phyloP scores from a whole-genome alignment of 352 stramenopile genomes.

The Globisporangium cystogenes region DNA sequence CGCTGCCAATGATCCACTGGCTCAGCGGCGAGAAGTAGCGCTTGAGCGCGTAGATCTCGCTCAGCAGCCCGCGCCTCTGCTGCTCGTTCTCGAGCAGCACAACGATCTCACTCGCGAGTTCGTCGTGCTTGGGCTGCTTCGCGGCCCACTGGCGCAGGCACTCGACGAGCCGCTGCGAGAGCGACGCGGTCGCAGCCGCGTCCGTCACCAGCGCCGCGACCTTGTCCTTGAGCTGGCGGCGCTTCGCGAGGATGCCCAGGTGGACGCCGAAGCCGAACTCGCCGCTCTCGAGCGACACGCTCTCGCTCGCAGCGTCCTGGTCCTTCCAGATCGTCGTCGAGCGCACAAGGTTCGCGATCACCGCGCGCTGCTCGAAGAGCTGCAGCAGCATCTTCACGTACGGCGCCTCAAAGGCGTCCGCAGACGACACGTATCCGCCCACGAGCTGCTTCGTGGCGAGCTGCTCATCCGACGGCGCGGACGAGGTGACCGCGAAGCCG shows the following conservation, averaged over 20 bases:
- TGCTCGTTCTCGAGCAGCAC: slow-evolving; percentile 65
- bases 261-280: slow-evolving; percentile 76
- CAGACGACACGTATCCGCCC: slow-evolving; percentile 46
- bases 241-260: slow-evolving; percentile 61
- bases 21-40: slow-evolving; percentile 61
- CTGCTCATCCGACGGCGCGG: slow-evolving; percentile 17
- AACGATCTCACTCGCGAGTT: slow-evolving; percentile 54
- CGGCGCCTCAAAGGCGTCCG: slow-evolving; percentile 56
- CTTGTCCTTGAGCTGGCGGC: slow-evolving; percentile 64
- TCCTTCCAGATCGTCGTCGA: slow-evolving; percentile 66
- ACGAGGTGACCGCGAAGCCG: slow-evolving; percentile 63
- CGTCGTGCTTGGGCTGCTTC: slow-evolving; percentile 51
- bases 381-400: slow-evolving; percentile 81
- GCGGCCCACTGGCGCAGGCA: slow-evolving; percentile 40
- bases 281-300: slow-evolving; percentile 45
- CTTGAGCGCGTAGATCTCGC: slow-evolving; percentile 46
- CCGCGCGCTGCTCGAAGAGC: slow-evolving; percentile 62
- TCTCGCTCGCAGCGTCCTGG: slow-evolving; percentile 26
- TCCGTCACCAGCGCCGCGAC: slow-evolving; percentile 35
- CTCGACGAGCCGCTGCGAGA: slow-evolving; percentile 42
- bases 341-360: slow-evolving; percentile 68
- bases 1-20: slow-evolving; percentile 77
- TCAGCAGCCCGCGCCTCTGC: slow-evolving; percentile 29
- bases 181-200: slow-evolving; percentile 12
- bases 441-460: slow-evolving; percentile 31